A percentile compares a stretch with the other conserved stretches of the same genome.
These are phyloP conservation scores for Aspergillus vadensis DNA, from an alignment of 2,329 filamentous ascomycete genomes.

Conservation along the genomic window DNA sequence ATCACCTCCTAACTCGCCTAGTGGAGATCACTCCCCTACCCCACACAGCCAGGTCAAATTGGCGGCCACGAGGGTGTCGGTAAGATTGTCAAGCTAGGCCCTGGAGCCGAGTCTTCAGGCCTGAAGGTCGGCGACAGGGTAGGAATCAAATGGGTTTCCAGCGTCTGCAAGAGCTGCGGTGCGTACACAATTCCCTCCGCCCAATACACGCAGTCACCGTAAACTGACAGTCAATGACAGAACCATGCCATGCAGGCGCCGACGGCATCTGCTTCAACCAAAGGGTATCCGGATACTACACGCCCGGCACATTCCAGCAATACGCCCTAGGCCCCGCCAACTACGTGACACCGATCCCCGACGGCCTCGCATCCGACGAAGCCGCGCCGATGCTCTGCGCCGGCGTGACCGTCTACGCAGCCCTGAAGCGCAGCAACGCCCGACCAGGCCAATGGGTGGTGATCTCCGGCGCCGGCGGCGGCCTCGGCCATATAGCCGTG, in stretches of 20 bases:
- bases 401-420: slow-evolving; percentile 68
- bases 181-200: no score
- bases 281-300: slow-evolving; percentile 67
- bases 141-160: slow-evolving; percentile 69
- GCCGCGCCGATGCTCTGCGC: slow-evolving; percentile 70
- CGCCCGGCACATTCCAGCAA: slow-evolving; percentile 72
- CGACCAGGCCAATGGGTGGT: slow-evolving; percentile 63
- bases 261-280: slow-evolving; percentile 59
- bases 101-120: slow-evolving; percentile 57
- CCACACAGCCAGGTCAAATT: slow-evolving; percentile 63
- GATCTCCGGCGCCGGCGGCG: slow-evolving; percentile 63
- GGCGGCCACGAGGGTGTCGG: slow-evolving; percentile 72
- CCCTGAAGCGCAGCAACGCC: slow-evolving; percentile 62
- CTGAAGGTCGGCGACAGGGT: slow-evolving; percentile 69
- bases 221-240: slow-evolving; percentile 19
- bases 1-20: slow-evolving; percentile 20
- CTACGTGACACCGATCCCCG: slow-evolving; percentile 71
- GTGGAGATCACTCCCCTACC: slow-evolving; percentile 61
- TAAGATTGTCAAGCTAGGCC: slow-evolving; percentile 65
- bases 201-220: no score
- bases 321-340: slow-evolving; percentile 65
- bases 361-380: slow-evolving; percentile 58
- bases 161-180: slow-evolving; percentile 58
- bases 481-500: slow-evolving; percentile 65
- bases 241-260: slow-evolving; percentile 56